These are phyloP conservation scores for Ceratobasidium sp. DNA, from an alignment of 1,284 basidiomycete genomes.

Conservation along the genomic window DNA sequence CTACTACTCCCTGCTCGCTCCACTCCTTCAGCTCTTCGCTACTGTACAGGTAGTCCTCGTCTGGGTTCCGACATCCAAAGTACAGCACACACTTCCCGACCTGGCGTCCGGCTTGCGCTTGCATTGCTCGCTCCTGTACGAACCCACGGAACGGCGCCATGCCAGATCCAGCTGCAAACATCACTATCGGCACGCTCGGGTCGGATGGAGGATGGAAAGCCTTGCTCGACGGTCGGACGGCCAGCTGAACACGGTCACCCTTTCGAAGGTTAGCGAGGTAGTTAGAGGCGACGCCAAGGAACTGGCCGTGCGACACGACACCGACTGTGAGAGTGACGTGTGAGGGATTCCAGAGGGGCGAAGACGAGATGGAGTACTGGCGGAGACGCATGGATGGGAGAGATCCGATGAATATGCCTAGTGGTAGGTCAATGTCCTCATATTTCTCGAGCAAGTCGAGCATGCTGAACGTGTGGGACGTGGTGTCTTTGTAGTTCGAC, in stretches of 20 bases:
- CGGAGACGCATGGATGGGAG: slow-evolving; percentile 67
- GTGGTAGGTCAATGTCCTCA: slow-evolving; percentile 60
- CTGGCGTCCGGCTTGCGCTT: slow-evolving; percentile 62
- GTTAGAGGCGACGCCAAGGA: slow-evolving; percentile 66
- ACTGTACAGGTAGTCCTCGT: slow-evolving; percentile 63
- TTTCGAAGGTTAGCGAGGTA: slow-evolving; percentile 62
- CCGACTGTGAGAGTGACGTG: slow-evolving; percentile 65
- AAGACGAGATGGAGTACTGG: slow-evolving; percentile 69
- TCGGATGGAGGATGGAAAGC: slow-evolving; percentile 67
- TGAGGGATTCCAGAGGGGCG: slow-evolving; percentile 63
- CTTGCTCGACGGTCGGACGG: slow-evolving; percentile 61
- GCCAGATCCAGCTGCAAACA: slow-evolving; percentile 67
- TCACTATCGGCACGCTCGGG: slow-evolving; percentile 62
- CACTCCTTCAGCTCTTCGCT: slow-evolving; percentile 60
- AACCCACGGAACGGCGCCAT: slow-evolving; percentile 69
- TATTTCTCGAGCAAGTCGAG: slow-evolving; percentile 64
- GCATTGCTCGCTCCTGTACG: slow-evolving; percentile 66
- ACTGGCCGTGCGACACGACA: slow-evolving; percentile 59
- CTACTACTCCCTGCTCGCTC: slow-evolving; percentile 63
- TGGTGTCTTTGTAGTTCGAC: slow-evolving; percentile 58
- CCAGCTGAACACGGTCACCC: slow-evolving; percentile 64
- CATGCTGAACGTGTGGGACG: slow-evolving; percentile 57
- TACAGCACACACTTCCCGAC: slow-evolving; percentile 64
- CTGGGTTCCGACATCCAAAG: slow-evolving; percentile 65
- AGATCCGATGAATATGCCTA: slow-evolving; percentile 61